These are phyloP conservation scores for Panellus pusillus DNA, from an alignment of 768 basidiomycete species.

Conservation along the genomic window DNA sequence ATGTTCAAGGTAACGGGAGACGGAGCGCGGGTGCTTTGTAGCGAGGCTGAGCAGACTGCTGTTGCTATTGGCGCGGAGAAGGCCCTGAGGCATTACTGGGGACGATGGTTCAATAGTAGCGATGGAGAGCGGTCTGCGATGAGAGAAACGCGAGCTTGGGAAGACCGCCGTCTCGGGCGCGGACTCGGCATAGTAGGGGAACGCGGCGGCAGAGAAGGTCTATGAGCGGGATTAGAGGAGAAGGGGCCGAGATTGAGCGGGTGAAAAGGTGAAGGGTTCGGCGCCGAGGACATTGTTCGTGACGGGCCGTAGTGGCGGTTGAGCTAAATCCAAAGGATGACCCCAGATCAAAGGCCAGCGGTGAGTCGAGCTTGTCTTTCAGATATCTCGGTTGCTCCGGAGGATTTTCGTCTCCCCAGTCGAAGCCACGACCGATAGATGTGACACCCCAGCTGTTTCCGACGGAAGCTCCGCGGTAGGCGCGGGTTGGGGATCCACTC, in stretches of 20 bases:
- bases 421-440: constrained; percentile 78
- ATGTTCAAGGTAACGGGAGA: constrained; percentile 49
- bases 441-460: constrained; percentile 85
- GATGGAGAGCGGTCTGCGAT: constrained; percentile 80
- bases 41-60: constrained; percentile 63
- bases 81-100: constrained; percentile 56
- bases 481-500: constrained; percentile 62
- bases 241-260: constrained; percentile 18
- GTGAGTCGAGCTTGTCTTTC: constrained; percentile 18
- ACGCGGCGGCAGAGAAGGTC: constrained; percentile 33
- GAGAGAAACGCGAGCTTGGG: constrained; percentile 81
- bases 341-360: constrained; percentile 22
- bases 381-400: constrained; percentile 24
- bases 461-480: constrained; percentile 66
- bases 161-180: constrained; percentile 73
- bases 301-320: constrained; percentile 1
- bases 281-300: constrained; percentile 24
- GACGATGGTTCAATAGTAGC: constrained; percentile 75
- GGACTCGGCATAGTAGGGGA: constrained; percentile 52
- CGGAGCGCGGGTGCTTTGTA: constrained; percentile 61
- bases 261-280: constrained; percentile 32
- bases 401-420: constrained; percentile 57
- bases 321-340: not conserved
- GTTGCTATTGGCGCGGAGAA: constrained; percentile 63
- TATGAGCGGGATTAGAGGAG: constrained; percentile 6